phyloP scores from a whole-genome alignment of 2,329 filamentous ascomycete genomes.

The Zalaria obscura region DNA sequence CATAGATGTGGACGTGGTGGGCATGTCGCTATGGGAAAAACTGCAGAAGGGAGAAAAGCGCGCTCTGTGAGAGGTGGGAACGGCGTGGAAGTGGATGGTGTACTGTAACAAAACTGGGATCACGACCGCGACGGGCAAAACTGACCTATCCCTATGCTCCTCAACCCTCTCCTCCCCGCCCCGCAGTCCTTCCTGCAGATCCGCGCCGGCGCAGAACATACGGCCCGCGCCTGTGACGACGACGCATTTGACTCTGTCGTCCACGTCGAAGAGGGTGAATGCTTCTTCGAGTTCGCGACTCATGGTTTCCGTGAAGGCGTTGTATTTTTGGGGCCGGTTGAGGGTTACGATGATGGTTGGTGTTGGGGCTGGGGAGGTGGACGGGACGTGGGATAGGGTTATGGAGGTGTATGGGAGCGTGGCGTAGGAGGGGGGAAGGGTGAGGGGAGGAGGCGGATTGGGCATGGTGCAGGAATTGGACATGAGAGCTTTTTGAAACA shows the following conservation, averaged over 20 bases:
- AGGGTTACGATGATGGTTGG: constrained; percentile 49
- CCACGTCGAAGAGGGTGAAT: constrained; percentile 36
- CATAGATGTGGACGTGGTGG: no score
- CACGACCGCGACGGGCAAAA: no score
- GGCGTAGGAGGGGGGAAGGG: constrained; percentile 25
- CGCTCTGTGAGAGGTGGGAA: neutral
- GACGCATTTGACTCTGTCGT: constrained; percentile 39
- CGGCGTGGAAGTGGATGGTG: no score
- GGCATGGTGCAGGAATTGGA: no score
- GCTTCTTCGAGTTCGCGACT: constrained; percentile 43
- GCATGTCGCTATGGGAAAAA: no score
- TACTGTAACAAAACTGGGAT: no score
- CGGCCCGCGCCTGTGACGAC: constrained; percentile 35
- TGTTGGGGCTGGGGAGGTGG: constrained; percentile 39
- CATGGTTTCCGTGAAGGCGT: constrained; percentile 57
- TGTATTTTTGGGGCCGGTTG: constrained; percentile 50
- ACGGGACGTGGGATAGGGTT: constrained; percentile 24
- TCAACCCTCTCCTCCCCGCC: constrained; percentile 25
- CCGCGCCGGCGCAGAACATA: constrained; percentile 43
- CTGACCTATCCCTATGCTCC: constrained; percentile 30
- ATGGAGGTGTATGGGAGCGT: constrained; percentile 26
- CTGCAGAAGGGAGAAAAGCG: neutral
- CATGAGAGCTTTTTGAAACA: no score
- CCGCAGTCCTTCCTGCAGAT: constrained; percentile 38
- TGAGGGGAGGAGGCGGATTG: neutral